Evolutionary conservation across 1,139 yeast genomes (phyloP).

Genomic region (Geotrichum macrosporum): DNA sequence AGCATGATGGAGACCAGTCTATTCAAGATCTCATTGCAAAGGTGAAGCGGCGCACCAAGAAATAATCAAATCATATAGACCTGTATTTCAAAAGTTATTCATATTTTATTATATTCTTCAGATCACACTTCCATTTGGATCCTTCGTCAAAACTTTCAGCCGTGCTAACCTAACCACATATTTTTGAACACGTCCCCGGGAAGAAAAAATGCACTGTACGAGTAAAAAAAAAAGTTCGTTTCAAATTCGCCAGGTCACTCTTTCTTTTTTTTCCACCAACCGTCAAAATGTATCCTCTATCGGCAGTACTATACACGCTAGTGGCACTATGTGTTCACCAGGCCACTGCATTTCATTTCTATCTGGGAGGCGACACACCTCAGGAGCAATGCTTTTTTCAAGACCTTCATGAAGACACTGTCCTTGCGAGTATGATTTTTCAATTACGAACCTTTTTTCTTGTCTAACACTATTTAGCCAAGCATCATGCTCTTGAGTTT

Average conservation of each 20-base stretch:
- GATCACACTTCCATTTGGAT: too few relatives aligned
- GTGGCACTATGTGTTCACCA: constrained; percentile 19
- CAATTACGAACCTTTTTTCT: background rate
- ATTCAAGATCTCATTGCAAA: constrained; percentile 29
- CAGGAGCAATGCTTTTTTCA: constrained; percentile 59
- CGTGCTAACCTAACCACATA: constrained; percentile 1
- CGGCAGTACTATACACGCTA: constrained; percentile 12
- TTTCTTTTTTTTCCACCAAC: too few relatives aligned
- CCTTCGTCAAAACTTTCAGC: too few relatives aligned
- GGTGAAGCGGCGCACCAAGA: constrained; percentile 29
- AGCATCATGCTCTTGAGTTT: constrained; percentile 54
- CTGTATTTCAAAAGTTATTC: background rate
- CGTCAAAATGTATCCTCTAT: constrained; percentile 7
- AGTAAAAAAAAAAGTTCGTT: background rate
- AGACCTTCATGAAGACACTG: constrained; percentile 56
- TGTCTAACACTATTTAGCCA: constrained; percentile 28
- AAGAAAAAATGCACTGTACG: background rate
- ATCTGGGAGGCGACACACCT: constrained; percentile 50
- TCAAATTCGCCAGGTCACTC: background rate
- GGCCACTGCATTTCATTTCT: constrained; percentile 46
- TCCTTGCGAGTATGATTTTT: constrained; percentile 51
- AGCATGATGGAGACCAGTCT: constrained; percentile 23
- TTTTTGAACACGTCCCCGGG: background rate
- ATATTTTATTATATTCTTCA: too few relatives aligned
- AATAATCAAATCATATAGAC: constrained; percentile 5